Base-by-base conservation (phyloP, 352 stramenopile genomes). In the Phytophthora ohioensis region DNA sequence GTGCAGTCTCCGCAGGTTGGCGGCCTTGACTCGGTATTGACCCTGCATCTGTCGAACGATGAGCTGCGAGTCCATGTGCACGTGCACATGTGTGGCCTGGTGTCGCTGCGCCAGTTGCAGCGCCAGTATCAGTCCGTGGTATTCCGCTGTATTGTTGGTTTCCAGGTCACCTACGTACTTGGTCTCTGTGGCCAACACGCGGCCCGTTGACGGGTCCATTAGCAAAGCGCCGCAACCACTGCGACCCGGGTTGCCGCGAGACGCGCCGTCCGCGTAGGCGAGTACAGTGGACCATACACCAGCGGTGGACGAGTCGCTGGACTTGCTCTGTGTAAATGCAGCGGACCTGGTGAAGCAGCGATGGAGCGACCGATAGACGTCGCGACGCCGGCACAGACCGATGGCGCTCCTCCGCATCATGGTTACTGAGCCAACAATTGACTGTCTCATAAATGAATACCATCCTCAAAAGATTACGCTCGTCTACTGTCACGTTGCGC, bases 61-160 rank as follows among this genome's bases (percentile, higher is more conserved):
- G 51, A 94, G 79, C 72, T 92, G 80, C 75, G 87, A 94, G 80
- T 94, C 87, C 87, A 94, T 87, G 75, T 80, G 79, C 17, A 94
- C 71, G 53, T 81, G 65, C 21, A 94, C 66, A 47, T 76, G 46
- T 4, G 58, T 34, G 11, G 76, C 68, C 21, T 73, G 46, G 27
- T 81, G 75, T 8, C 78, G 62, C 53, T 84, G 64, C 30, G 84
- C 87, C 41, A 92, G 67, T 51, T 79, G 69, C 35, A 94, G 71
- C 45, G 81, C 84, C 46, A 94, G 73, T 63, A 88, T 62, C 34
- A 94, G 69, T 0, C 78, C 84, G 17, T 87, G 73, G 62, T 92
- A 94, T 69, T 94, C 87, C 49, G 84, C 82, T 45, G 75, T 77
- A 56, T 94, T 94, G 73, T 94, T 94, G 17, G 84, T 92, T 46